Conservation (phyloP, 2,329 filamentous ascomycete genomes). For the Fusarium incarnatum region DNA sequence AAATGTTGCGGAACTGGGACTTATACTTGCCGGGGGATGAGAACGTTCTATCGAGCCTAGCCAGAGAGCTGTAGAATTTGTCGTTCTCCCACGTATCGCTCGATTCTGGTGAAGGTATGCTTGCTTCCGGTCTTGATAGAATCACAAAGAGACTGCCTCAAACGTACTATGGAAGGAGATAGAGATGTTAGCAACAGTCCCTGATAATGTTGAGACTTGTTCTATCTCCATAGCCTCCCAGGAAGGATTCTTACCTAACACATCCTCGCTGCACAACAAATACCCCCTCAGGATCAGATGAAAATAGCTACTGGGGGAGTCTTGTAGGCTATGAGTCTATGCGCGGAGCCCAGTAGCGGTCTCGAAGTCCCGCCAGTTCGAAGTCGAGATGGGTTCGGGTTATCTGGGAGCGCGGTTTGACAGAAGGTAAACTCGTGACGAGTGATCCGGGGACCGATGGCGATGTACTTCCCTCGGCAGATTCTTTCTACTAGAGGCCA, state of each 20-base stretch:
- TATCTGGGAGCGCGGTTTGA: background rate
- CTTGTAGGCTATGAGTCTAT: background rate
- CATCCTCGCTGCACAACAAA: background rate
- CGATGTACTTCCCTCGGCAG: background rate
- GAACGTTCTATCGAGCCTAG: background rate
- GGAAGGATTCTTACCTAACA: background rate
- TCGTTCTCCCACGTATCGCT: background rate
- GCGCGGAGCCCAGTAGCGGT: background rate
- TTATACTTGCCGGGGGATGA: too few species aligned
- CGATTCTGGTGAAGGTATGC: background rate
- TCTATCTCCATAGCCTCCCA: background rate
- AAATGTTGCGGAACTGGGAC: rapidly evolving
- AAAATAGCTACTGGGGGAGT: rapidly evolving
- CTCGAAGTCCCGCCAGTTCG: background rate
- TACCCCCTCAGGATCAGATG: background rate
- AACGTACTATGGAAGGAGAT: background rate
- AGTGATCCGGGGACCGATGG: background rate
- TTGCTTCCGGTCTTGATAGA: background rate
- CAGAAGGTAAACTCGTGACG: background rate
- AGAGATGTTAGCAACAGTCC: background rate
- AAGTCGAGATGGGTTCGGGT: background rate
- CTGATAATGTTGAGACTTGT: background rate
- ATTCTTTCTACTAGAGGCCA: background rate
- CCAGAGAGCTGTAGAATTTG: background rate
- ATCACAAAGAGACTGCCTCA: too few species aligned